Base-by-base conservation (phyloP, 768 basidiomycete genomes). In the Boletus tomentosulus region DNA sequence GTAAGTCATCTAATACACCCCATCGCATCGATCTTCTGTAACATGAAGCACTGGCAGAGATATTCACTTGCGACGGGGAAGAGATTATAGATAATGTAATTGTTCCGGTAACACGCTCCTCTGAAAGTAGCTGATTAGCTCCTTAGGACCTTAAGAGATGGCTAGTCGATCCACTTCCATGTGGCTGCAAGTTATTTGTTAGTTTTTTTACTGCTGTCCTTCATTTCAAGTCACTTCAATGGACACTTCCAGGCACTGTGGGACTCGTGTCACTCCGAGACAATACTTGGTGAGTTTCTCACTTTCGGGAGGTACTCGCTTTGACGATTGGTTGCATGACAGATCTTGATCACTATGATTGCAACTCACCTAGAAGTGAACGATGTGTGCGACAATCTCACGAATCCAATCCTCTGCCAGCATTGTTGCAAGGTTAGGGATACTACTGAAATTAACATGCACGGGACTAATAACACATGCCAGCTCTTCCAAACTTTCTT, bases 241-340 rank as follows among this genome's bases (percentile, higher is more conserved):
- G 22, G 44, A 33, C 10, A 11, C 16, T 3, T 22, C 11, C 50
- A 68, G 67, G 67, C 67, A 35, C 37, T 70, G 13, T 66, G 58
- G 54, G 68, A 68, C 41, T 62, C 68, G 3, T 68, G 67, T 25
- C 68, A 68, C 24, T 69, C 68, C 6, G 53, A 61, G 6, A 68
- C 67, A 1, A 66, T 68, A 12, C 57, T 68, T n/a, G 66, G 68
- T 66, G 7, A 33, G 54, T 6, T 48, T 3, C 16, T 39, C 15
- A 16, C 35, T 19, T n/a, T 41, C 13, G n/a, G 24, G 7, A 13
- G 2, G 25, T 44, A 8, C 41, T 47, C 12, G 35, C 6, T 15
- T 41, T 46, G 6, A 43, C n/a, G 30, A 28, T 28, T 19, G 19
- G 8, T 22, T 49, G 28, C n/a, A 16, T 34, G 33, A 33, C 33